Evolutionary conservation across 768 basidiomycete species (phyloP).

Genomic region (Xerocomellus chrysenteron): DNA sequence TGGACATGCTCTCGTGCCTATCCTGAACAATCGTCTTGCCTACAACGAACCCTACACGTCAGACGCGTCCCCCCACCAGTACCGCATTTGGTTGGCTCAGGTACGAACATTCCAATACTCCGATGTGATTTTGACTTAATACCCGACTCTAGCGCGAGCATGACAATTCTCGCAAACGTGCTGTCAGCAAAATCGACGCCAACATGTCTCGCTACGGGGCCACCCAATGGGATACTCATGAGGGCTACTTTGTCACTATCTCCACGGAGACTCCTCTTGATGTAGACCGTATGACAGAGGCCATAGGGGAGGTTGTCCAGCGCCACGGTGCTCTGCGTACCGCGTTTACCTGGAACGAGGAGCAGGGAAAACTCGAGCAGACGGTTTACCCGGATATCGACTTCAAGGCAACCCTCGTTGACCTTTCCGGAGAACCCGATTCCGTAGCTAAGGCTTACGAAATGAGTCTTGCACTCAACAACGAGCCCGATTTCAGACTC

Average conservation of each 20-base stretch:
- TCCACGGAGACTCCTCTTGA: slow-evolving; percentile 26
- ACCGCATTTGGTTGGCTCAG: slow-evolving; percentile 35
- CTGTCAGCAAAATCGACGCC: slow-evolving; percentile 28
- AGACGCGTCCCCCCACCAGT: slow-evolving; percentile 27
- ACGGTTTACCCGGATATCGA: slow-evolving; percentile 30
- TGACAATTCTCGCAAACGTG: slow-evolving; percentile 30
- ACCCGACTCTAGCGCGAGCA: slow-evolving; percentile 20
- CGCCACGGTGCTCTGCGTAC: slow-evolving; percentile 33
- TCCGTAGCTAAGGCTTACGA: slow-evolving; percentile 29
- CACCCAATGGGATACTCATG: slow-evolving; percentile 34
- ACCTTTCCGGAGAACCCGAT: slow-evolving; percentile 29
- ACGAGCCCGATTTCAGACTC: slow-evolving; percentile 24
- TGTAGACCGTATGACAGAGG: slow-evolving; percentile 27
- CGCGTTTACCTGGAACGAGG: slow-evolving; percentile 30
- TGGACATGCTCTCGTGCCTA: slow-evolving; percentile 27
- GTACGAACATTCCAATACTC: slow-evolving; percentile 6
- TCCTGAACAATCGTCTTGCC: slow-evolving; percentile 31
- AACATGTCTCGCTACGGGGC: slow-evolving; percentile 34
- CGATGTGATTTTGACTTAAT: neutral
- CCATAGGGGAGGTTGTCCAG: slow-evolving; percentile 26
- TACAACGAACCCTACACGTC: slow-evolving; percentile 33
- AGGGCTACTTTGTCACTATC: slow-evolving; percentile 23
- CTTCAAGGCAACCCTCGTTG: slow-evolving; percentile 22
- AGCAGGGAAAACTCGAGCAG: slow-evolving; percentile 29
- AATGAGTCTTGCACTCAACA: slow-evolving; percentile 27